phyloP scores from a whole-genome alignment of 768 basidiomycete genomes.

The Lepiota brunneoincarnata region DNA sequence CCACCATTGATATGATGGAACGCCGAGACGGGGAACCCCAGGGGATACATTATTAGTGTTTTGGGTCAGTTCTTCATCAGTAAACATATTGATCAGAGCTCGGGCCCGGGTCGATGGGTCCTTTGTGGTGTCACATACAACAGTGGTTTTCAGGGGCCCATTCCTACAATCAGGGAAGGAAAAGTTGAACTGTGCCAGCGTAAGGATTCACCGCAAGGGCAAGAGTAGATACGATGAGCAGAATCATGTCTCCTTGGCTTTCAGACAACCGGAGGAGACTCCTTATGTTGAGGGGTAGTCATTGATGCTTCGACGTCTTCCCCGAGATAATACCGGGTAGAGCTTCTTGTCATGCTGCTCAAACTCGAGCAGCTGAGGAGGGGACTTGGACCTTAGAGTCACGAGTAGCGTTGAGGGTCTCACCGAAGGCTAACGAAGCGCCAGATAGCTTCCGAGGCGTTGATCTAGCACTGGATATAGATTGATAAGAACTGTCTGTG shows the following conservation, averaged over 20 bases:
- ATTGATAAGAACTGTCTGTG: too few species aligned
- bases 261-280: background rate
- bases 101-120: constrained; percentile 44
- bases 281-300: background rate
- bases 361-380: too few species aligned
- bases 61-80: constrained; percentile 45
- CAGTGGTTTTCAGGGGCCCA: constrained; percentile 41
- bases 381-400: background rate
- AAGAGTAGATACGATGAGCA: constrained; percentile 1
- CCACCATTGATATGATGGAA: constrained; percentile 62
- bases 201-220: background rate
- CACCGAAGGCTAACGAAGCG: background rate
- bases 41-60: constrained; percentile 50
- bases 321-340: too few species aligned
- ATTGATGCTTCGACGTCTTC: background rate
- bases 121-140: constrained; percentile 45
- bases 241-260: constrained; percentile 1
- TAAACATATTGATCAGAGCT: constrained; percentile 47
- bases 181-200: constrained; percentile 21
- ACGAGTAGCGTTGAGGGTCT: background rate
- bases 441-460: background rate
- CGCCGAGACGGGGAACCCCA: constrained; percentile 52
- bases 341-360: too few species aligned
- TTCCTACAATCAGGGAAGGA: constrained; percentile 49
- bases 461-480: background rate